Base-by-base conservation (phyloP, 768 basidiomycete species). In the Tylopilus sp. region DNA sequence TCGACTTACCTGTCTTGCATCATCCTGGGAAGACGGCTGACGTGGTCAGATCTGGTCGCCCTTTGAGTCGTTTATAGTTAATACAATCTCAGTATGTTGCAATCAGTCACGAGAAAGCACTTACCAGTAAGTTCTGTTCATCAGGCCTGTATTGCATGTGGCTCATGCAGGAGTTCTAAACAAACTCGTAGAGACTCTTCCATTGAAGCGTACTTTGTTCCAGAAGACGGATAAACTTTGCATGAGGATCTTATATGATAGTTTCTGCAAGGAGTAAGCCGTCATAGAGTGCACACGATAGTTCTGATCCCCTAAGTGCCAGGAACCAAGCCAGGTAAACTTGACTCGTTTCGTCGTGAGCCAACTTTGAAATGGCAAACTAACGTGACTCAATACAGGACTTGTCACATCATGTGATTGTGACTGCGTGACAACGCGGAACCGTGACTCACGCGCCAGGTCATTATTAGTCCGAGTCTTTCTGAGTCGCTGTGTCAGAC, bases 131-230 rank as follows among this genome's bases (percentile, higher is more conserved):
- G 58, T 74, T 37, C 36, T 3, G 36, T 9, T 9, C 36, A n/a
- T n/a, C n/a, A n/a, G n/a, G n/a, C n/a, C n/a, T n/a, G n/a, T n/a
- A n/a, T n/a, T n/a, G n/a, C 5, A 19, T 21, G 5, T 38, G 73
- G 48, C 62, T 70, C 53, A 72, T 65, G 17, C 63, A 66, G 59
- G 73, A 75, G n/a, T n/a, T n/a, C n/a, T n/a, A n/a, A n/a, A n/a
- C n/a, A n/a, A n/a, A n/a, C n/a, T n/a, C n/a, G n/a, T n/a, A n/a
- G n/a, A n/a, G n/a, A n/a, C n/a, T n/a, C n/a, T n/a, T n/a, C n/a
- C n/a, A n/a, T n/a, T n/a, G n/a, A n/a, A n/a, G 58, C 25, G 37
- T 46, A 36, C 71, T 61, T 52, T 60, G 57, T 52, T 70, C 69
- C 13, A 76, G 57, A 24, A 70, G 61, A 5, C 67, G 71, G 13